Conservation (phyloP, 2,329 filamentous ascomycete genomes). For the Ceratocystis ficicola region DNA sequence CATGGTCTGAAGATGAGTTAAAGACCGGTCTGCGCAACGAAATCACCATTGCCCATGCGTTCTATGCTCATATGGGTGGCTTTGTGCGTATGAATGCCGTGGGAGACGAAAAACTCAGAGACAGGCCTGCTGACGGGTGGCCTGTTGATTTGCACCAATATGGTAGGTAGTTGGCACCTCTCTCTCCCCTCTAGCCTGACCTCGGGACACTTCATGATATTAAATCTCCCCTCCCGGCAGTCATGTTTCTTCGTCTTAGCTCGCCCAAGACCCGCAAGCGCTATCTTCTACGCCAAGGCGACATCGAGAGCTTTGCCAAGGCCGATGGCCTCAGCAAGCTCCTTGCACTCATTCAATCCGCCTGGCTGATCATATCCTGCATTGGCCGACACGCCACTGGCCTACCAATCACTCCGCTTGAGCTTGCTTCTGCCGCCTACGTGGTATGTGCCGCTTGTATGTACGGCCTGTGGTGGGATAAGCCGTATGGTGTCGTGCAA, state of each 20-base stretch:
- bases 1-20: conserved; percentile 6
- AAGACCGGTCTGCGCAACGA: conserved; percentile 14
- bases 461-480: conserved; percentile 29
- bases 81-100: conserved; percentile 23
- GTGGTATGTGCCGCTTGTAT: conserved; percentile 29
- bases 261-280: not conserved
- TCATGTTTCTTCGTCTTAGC: conserved; percentile 11
- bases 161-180: not conserved
- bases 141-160: conserved; percentile 15
- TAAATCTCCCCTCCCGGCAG: not conserved
- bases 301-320: conserved; percentile 31
- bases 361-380: conserved; percentile 31
- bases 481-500: conserved; percentile 25
- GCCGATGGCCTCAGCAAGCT: conserved; percentile 29
- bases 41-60: conserved; percentile 28
- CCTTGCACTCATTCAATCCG: conserved; percentile 30
- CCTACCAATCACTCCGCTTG: conserved; percentile 30
- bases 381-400: conserved; percentile 27
- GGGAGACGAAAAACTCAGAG: not conserved
- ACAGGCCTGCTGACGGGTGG: not conserved
- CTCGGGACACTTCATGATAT: not conserved
- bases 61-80: conserved; percentile 28
- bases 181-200: not conserved
- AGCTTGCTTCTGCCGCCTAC: conserved; percentile 30
- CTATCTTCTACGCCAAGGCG: conserved; percentile 19